Evolutionary conservation across 2,329 filamentous ascomycete genomes (phyloP), one percentile per base, ranked within the genome.

Genomic region (Reticulascus tulasneorum): DNA sequence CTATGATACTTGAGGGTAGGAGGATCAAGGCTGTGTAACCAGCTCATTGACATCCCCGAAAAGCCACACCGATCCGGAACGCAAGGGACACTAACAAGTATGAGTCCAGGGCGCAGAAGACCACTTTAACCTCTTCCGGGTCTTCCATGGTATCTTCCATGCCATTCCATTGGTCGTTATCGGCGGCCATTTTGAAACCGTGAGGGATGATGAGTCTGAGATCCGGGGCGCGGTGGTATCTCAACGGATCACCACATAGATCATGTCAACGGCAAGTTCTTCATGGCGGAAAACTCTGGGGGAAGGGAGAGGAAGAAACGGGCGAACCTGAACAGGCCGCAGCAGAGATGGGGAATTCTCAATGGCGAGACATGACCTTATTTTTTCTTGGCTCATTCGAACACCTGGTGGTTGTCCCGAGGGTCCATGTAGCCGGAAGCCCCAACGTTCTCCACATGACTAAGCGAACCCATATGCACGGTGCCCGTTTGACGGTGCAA

Each of bases 51-150:
- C 28, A 11, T 7, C 19, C 15, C 18, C 18, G 26, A 12, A 18
- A 11, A 17, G 19, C n/a, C 11, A 13, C 4, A 28, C 22, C 17
- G 27, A 40, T 22, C 19, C n/a, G 23, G 33, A 34, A 19, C 18
- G 33, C 12, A 18, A 32, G 29, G 13, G 35, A 23, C 23, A 73
- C 83, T 63, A 70, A 95, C 89, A 82, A 75, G 61, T 93, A 97
- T 9, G 91, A 96, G 65, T 95, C 88, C 35, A 97, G 64, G 3
- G 89, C 83, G 33, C 80, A 82, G 58, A 86, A 86, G 9, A 97
- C 74, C 31, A 94, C 88, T 43, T 74, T 74, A 31, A 80, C 70
- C 63, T 98, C 91, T 46, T 94, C 88, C 0, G 82, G 79, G 51
- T 96, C 89, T 9, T 77, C 67, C 31, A 84, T 70, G 12, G 77